Evolutionary conservation across 2,329 filamentous ascomycete species (phyloP).

Genomic region (Fusarium penzigii): DNA sequence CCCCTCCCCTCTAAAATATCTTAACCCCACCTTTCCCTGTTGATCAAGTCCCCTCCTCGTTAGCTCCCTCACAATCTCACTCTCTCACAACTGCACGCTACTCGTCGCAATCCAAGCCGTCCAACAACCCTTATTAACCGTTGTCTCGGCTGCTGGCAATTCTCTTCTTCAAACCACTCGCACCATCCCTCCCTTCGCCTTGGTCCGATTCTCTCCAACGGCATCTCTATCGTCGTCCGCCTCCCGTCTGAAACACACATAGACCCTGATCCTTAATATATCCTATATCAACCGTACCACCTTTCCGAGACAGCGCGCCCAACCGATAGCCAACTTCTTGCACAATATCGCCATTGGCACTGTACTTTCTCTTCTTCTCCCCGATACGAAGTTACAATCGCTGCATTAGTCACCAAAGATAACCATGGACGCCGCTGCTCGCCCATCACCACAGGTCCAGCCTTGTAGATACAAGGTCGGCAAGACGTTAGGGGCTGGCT

Average conservation of each 20-base stretch:
- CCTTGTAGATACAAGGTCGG: conserved; percentile 98
- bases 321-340: neutral
- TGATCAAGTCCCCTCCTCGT: neutral
- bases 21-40: neutral
- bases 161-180: neutral
- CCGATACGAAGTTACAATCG: conserved; percentile 5
- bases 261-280: too few species aligned
- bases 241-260: neutral
- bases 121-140: conserved; percentile 1
- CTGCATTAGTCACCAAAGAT: conserved; percentile 1
- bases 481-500: conserved; percentile 94
- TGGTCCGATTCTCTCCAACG: neutral
- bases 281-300: neutral
- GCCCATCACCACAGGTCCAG: conserved; percentile 67
- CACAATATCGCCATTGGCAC: conserved; percentile 5
- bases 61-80: conserved; percentile 11
- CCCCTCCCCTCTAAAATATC: neutral
- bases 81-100: neutral
- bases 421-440: conserved; percentile 26
- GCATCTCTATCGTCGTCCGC: neutral
- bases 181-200: neutral
- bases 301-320: conserved; percentile 13
- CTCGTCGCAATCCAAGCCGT: neutral
- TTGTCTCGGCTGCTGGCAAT: conserved; percentile 13
- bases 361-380: conserved; percentile 11